Percentiles rank a stretch among this genome's conserved stretches.
phyloP scores from a whole-genome alignment of 352 stramenopile genomes.

The Phytophthora ramorum region DNA sequence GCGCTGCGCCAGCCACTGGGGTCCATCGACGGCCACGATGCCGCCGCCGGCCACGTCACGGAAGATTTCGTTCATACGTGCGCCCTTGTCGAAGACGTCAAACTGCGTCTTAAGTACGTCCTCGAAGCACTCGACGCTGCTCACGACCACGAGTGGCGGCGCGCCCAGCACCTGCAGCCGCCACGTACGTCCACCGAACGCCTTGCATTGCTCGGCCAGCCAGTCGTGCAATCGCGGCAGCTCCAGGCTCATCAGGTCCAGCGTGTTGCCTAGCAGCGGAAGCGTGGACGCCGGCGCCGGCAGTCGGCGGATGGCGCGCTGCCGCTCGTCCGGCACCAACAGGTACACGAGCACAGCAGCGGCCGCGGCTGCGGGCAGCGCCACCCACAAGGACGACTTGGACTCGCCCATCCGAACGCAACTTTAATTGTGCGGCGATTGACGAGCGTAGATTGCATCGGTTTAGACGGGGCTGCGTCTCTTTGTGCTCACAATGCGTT shows the following conservation, averaged over 20 bases:
- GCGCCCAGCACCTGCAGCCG: conserved; percentile 42
- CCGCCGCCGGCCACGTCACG: conserved; percentile 56
- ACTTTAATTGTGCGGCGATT: background rate
- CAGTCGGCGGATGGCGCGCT: conserved; percentile 35
- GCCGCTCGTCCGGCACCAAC: conserved; percentile 28
- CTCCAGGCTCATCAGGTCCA: conserved; percentile 49
- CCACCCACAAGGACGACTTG: conserved; percentile 20
- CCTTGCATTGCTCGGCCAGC: conserved; percentile 50
- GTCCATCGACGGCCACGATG: conserved; percentile 63
- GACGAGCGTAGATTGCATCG: background rate
- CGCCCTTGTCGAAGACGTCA: conserved; percentile 73
- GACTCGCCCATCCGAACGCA: background rate
- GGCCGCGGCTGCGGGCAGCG: conserved; percentile 19
- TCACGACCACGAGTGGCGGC: conserved; percentile 48
- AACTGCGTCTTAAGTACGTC: conserved; percentile 67
- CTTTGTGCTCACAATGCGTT: background rate
- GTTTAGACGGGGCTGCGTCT: background rate
- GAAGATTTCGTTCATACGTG: conserved; percentile 49
- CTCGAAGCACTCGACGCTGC: conserved; percentile 46
- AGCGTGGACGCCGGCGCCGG: conserved; percentile 45
- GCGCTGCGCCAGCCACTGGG: conserved; percentile 58
- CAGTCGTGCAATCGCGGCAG: conserved; percentile 56
- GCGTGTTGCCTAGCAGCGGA: conserved; percentile 51
- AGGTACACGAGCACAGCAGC: conserved; percentile 35
- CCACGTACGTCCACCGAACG: conserved; percentile 45